Evolutionary conservation across 2,329 filamentous ascomycete genomes (phyloP).

Genomic region (Chaetothyriales sp.): DNA sequence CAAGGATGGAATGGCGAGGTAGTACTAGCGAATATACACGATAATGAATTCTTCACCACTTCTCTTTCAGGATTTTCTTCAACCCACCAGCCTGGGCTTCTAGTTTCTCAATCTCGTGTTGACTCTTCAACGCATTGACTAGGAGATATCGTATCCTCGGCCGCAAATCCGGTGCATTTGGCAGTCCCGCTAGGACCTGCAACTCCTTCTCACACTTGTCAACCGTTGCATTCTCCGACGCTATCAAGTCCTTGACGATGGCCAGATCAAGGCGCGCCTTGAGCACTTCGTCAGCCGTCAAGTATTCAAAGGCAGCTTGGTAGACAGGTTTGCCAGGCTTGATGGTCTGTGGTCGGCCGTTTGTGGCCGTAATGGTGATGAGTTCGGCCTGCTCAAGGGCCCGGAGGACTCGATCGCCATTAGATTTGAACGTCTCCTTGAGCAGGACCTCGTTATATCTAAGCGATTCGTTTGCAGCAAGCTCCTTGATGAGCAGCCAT

Average conservation of each 20-base stretch:
- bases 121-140: slow-evolving; percentile 57
- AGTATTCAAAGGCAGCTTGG: slow-evolving; percentile 61
- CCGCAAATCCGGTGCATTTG: slow-evolving; percentile 54
- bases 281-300: slow-evolving; percentile 60
- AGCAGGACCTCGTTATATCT: slow-evolving; percentile 79
- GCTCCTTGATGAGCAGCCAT: slow-evolving; percentile 71
- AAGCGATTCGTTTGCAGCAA: slow-evolving; percentile 51
- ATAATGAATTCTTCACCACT: slow-evolving; percentile 34
- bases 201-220: slow-evolving; percentile 71
- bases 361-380: slow-evolving; percentile 57
- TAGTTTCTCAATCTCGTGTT: slow-evolving; percentile 58
- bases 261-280: slow-evolving; percentile 59
- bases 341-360: slow-evolving; percentile 66
- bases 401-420: slow-evolving; percentile 63
- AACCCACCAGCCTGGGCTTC: slow-evolving; percentile 58
- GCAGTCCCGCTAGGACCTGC: slow-evolving; percentile 53
- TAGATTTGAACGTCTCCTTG: slow-evolving; percentile 57
- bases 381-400: slow-evolving; percentile 75
- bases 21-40: too few relatives aligned
- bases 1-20: too few relatives aligned
- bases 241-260: slow-evolving; percentile 54
- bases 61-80: slow-evolving; percentile 54
- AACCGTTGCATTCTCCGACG: slow-evolving; percentile 59
- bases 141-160: slow-evolving; percentile 60
- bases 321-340: slow-evolving; percentile 76